phyloP scores from a whole-genome alignment of 2,329 filamentous ascomycete species.

The Beauveria caledonica region DNA sequence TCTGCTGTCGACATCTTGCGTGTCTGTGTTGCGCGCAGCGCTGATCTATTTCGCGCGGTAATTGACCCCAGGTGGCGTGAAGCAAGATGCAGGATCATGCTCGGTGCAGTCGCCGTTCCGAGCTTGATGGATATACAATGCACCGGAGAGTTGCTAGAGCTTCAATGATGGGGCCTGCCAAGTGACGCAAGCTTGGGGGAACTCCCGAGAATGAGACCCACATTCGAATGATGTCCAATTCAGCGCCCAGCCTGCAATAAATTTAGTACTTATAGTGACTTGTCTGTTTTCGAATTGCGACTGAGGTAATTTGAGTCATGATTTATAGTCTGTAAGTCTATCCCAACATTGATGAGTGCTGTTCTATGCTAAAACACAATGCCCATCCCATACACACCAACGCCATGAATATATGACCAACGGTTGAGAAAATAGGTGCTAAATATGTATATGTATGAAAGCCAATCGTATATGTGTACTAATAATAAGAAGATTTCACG shows the following conservation, averaged over 20 bases:
- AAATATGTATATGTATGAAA: not conserved
- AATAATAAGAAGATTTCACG: not conserved
- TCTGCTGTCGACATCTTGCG: conserved; percentile 21
- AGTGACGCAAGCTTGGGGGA: not conserved
- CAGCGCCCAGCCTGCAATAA: not conserved
- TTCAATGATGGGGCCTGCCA: not conserved
- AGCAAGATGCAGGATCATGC: not conserved
- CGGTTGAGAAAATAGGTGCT: not conserved
- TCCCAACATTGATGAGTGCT: not conserved
- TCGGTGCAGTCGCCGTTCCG: not conserved
- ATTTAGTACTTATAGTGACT: not conserved
- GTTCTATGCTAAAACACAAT: conserved; percentile 4
- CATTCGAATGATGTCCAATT: not conserved
- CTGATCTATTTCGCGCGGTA: not conserved
- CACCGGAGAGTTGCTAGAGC: not conserved
- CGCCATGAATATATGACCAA: not conserved
- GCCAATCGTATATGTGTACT: not conserved
- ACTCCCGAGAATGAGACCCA: not conserved
- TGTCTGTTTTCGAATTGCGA: not conserved
- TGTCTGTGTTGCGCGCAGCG: conserved; percentile 15
- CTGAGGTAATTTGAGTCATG: not conserved
- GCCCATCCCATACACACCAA: not conserved
- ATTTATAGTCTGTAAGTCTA: not conserved
- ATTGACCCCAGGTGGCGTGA: not conserved
- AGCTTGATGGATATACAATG: not conserved